A percentile compares a stretch with the other conserved stretches of the same genome.
phyloP scores from a whole-genome alignment of 83 land plant species.

The Thuja plicata region DNA sequence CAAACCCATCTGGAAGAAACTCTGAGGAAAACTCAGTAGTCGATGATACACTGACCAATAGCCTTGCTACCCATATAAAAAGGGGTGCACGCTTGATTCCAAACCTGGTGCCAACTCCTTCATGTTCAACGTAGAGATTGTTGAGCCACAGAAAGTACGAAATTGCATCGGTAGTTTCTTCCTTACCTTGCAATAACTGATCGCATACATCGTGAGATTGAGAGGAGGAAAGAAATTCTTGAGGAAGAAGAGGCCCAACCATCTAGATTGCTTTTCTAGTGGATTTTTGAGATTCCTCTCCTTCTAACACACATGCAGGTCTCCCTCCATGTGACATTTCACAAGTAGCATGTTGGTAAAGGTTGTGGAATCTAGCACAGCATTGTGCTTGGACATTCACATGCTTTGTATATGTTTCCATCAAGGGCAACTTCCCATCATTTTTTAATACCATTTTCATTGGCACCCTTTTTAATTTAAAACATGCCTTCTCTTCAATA shows the following conservation, averaged over 20 bases:
- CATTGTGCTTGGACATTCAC: too few species aligned
- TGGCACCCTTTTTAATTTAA: too few species aligned
- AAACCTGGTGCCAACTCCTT: slow-evolving; percentile 46
- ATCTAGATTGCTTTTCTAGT: slow-evolving; percentile 5
- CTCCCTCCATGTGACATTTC: too few species aligned
- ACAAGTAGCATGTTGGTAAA: too few species aligned
- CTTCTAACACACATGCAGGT: too few species aligned
- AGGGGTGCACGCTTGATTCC: slow-evolving; percentile 31
- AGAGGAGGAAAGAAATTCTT: too few species aligned
- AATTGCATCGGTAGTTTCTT: background rate
- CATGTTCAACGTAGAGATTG: slow-evolving; percentile 17
- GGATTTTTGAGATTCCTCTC: slow-evolving; percentile 8
- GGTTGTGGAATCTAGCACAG: too few species aligned
- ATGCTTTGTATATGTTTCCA: too few species aligned
- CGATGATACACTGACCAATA: slow-evolving; percentile 5
- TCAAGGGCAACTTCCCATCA: too few species aligned
- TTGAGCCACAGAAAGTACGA: slow-evolving; percentile 25
- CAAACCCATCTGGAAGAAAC: too few species aligned
- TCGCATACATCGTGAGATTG: background rate
- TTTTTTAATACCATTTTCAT: too few species aligned
- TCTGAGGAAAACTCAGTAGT: slow-evolving; percentile 1
- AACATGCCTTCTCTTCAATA: too few species aligned
- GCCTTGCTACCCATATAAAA: slow-evolving; percentile 37
- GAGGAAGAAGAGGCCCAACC: slow-evolving; percentile 6
- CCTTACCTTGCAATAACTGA: background rate